Base-by-base conservation (phyloP, 148 eudicot genomes). In the Agrostemma githago region DNA sequence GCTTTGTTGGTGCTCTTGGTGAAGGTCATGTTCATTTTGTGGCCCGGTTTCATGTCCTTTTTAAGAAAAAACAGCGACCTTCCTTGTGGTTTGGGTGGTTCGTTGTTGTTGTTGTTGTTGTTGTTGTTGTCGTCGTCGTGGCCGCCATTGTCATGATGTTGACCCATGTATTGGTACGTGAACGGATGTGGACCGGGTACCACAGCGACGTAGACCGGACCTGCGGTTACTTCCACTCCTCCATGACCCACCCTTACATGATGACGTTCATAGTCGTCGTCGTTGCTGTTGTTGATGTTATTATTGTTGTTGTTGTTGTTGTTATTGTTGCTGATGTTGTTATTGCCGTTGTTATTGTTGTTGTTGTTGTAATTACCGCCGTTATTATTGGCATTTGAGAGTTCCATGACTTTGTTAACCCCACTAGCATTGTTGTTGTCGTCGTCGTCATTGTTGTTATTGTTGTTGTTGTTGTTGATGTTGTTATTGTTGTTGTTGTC, bases 21-120 rank as follows among this genome's bases (percentile, higher is more conserved):
- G 76, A 83, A 77, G 62, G 42, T 72, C n/a, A 77, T 39, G 5
- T 2, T 79, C 78, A 73, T 80, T 0, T 21, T 64, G 3, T 72
- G 65, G 11, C 78, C 80, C 42, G 43, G n/a, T 3, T 34, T 70
- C 66, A 83, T 80, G 43, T 83, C 81, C 20, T 79, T 74, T 53
- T 83, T 76, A 5, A 77, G 17, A 74, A 83, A 83, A 68, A 83
- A 83, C 16, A 83, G 69, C 1, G 81, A 74, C 17, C 74, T 58
- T 9, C 42, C 62, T 38, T 77, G 34, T 26, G 68, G 4, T 56
- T 60, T 58, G 20, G 20, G 62, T 58, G 34, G 34, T 0, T 26
- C 34, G 34, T 26, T 26, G 34, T 26, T 1, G 34, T 26, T 26
- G 34, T 26, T 26, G 34, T 26, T 26, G 6, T 16, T 2, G 62